Evolutionary conservation across 805 yeast species (phyloP).

Genomic region (Ogataea philodendri): DNA sequence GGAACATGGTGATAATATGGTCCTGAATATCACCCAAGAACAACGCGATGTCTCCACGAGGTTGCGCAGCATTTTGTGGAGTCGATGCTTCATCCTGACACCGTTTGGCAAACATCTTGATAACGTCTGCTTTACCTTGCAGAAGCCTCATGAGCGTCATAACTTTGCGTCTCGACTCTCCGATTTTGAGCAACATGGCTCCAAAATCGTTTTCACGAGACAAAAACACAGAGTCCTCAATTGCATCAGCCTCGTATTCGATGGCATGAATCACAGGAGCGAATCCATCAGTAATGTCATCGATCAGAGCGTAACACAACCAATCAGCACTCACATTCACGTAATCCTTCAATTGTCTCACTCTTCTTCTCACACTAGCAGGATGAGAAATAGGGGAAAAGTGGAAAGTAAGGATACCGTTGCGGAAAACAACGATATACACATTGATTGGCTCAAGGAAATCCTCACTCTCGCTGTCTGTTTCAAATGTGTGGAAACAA

Average conservation of each 20-base stretch:
- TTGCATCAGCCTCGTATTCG: conserved; percentile 79
- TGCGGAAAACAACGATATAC: conserved; percentile 67
- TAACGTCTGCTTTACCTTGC: conserved; percentile 94
- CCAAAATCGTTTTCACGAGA: conserved; percentile 74
- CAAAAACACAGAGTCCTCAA: conserved; percentile 81
- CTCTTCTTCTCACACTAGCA: conserved; percentile 79
- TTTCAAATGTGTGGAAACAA: conserved; percentile 94
- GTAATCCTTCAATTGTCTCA: conserved; percentile 72
- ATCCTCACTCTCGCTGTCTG: conserved; percentile 77
- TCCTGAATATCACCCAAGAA: conserved; percentile 95
- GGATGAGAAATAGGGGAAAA: conserved; percentile 67
- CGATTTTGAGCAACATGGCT: conserved; percentile 75
- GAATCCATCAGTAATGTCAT: conserved; percentile 82
- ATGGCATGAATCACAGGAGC: conserved; percentile 77
- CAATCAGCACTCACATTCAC: conserved; percentile 78
- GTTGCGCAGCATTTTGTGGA: conserved; percentile 43
- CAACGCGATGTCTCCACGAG: conserved; percentile 87
- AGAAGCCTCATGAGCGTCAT: conserved; percentile 89
- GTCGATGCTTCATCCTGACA: conserved; percentile 68
- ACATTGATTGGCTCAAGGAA: conserved; percentile 79
- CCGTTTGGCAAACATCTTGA: conserved; percentile 92
- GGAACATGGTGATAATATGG: conserved; percentile 95
- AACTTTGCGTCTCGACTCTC: conserved; percentile 84
- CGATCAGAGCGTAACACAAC: conserved; percentile 78
- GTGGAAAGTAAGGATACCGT: conserved; percentile 68